Base-by-base conservation (phyloP, 2,329 filamentous ascomycete species). In the Alternaria dauci region DNA sequence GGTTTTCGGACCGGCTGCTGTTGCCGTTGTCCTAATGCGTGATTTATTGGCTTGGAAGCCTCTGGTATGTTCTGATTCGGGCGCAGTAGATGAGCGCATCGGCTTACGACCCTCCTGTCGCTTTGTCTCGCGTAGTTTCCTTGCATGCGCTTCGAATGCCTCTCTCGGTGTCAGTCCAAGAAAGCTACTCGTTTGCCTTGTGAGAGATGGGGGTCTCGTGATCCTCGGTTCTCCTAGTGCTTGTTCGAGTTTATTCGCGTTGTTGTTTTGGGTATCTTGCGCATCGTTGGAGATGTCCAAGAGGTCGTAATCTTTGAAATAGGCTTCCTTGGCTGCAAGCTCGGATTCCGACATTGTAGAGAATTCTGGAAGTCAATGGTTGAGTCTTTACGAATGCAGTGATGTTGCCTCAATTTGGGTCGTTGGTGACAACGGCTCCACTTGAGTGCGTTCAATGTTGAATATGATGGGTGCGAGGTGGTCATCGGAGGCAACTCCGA, bases 231-330 rank as follows among this genome's bases (percentile, higher is more conserved):
- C 69, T 18, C 63, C 65, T 23, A 78, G 54, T 0, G 68, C 68
- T 43, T 65, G 61, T 47, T 71, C 67, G 38, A 71, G 62, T 9
- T 47, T 59, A 5, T 61, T 26, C 12, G 55, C 61, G 8, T 58
- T 59, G 32, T 61, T 56, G 38, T 71, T 65, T 5, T 62, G 55
- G 39, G 66, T 65, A 5, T 57, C 54, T 18, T 47, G 50, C 30
- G 76, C 75, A 59, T 77, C 72, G 42, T 76, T 70, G 8, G 70
- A 71, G 20, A 71, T 46, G 51, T 76, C 69, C 14, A 76, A 55
- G 8, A 78, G 51, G 7, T 68, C 68, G 41, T 76, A 73, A 20
- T 73, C 66, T 38, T 71, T 52, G 42, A 75, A 77, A 42, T 73
- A 77, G 39, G 63, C 63, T 38, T 67, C 48, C 56, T 78, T 78